Conservation (phyloP, 192 early-diverging fungal genomes). For the Thamnidium elegans region DNA sequence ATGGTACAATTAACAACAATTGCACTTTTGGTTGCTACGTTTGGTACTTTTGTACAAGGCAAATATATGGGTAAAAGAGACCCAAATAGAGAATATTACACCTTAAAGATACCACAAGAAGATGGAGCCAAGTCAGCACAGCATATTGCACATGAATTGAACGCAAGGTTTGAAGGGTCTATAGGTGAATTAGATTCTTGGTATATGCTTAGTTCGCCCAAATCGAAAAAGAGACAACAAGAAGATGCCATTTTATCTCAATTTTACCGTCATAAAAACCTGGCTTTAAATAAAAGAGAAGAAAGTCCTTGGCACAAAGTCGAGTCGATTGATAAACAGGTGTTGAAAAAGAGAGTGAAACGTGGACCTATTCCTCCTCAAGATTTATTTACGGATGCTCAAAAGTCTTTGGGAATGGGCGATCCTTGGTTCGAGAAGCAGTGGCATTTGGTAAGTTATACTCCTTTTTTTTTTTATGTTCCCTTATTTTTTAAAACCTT, state of each 20-base stretch:
- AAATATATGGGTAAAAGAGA: conserved; percentile 12
- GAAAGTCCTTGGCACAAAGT: conserved; percentile 16
- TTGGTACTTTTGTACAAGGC: no score
- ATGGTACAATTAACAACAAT: no score
- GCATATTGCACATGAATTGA: conserved; percentile 37
- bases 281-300: neutral
- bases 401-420: conserved; percentile 38
- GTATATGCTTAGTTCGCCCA: conserved; percentile 61
- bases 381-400: conserved; percentile 4
- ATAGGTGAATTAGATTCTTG: conserved; percentile 68
- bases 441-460: conserved; percentile 70
- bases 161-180: conserved; percentile 49
- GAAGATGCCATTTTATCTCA: conserved; percentile 7
- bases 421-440: conserved; percentile 72
- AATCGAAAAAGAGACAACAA: conserved; percentile 23
- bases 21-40: no score
- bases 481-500: no score
- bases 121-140: neutral
- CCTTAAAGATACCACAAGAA: conserved; percentile 7
- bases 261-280: conserved; percentile 11
- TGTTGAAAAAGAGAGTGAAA: conserved; percentile 11
- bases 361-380: conserved; percentile 18
- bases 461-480: neutral
- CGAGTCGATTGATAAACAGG: conserved; percentile 21
- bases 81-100: conserved; percentile 5